A percentile compares a stretch with the other conserved stretches of the same genome.
Conservation (phyloP, 179 eudicot genomes). For the Beta lomatogona region DNA sequence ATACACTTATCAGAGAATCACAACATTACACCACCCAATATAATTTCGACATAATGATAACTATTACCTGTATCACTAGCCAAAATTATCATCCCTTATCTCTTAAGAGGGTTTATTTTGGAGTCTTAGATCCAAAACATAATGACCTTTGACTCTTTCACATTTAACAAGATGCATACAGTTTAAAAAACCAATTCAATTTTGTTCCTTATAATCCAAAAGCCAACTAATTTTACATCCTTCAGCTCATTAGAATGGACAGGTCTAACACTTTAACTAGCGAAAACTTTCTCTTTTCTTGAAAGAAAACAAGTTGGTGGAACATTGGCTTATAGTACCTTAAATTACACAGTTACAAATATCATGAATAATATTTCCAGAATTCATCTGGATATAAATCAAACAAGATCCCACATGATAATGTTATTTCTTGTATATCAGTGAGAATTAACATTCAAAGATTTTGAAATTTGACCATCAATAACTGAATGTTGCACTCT, state of each 20-base stretch:
- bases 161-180: not conserved
- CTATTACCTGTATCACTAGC: not conserved
- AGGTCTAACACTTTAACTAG: no score
- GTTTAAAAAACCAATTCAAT: not conserved
- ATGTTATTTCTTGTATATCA: no score
- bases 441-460: no score
- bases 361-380: no score
- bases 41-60: not conserved
- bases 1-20: not conserved
- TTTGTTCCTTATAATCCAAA: not conserved
- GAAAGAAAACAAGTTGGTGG: no score
- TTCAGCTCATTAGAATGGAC: not conserved
- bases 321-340: no score
- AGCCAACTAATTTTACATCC: not conserved
- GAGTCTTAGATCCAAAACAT: not conserved
- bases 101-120: not conserved
- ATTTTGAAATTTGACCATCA: no score
- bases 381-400: no score
- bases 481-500: no score
- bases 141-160: not conserved
- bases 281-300: no score
- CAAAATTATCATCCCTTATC: not conserved
- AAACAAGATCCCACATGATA: no score
- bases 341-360: no score
- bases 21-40: not conserved